Evolutionary conservation across 345 rosid genomes (phyloP).

Genomic region (Lenwebbia sp.): DNA sequence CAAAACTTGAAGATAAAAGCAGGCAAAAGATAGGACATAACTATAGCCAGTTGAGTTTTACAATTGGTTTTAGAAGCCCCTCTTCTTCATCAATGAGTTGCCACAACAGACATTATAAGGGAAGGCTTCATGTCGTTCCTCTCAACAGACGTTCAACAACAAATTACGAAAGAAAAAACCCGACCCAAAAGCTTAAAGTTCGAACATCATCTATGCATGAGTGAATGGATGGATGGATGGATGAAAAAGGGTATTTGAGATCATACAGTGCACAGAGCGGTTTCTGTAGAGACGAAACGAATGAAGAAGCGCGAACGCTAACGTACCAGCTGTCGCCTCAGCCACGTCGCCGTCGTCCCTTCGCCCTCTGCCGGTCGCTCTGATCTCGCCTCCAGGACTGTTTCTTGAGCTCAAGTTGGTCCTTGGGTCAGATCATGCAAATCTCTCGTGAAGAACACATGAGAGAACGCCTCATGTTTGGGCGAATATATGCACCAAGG

Average conservation of each 20-base stretch:
- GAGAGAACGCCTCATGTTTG: too few species aligned
- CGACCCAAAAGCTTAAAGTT: too few species aligned
- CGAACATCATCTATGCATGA: too few species aligned
- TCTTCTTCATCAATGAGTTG: background rate
- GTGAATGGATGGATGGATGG: too few species aligned
- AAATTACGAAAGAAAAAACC: too few species aligned
- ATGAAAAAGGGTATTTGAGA: too few species aligned
- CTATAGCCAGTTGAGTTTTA: background rate
- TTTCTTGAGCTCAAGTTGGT: too few species aligned
- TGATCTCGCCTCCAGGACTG: constrained; percentile 6
- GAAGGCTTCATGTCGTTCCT: too few species aligned
- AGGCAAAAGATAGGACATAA: background rate
- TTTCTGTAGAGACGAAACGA: background rate
- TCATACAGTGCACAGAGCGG: background rate
- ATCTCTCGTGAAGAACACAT: too few species aligned
- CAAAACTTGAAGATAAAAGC: background rate
- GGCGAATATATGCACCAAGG: too few species aligned
- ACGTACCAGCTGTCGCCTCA: constrained; percentile 68
- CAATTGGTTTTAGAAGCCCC: background rate
- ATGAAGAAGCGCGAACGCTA: background rate
- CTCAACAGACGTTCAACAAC: too few species aligned
- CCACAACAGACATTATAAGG: background rate
- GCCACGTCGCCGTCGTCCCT: constrained; percentile 45
- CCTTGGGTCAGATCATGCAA: too few species aligned
- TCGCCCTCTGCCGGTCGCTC: constrained; percentile 11